Evolutionary conservation across 202 grass and related monocot genomes (phyloP).

Genomic region (Cymbopogon flexuosus): DNA sequence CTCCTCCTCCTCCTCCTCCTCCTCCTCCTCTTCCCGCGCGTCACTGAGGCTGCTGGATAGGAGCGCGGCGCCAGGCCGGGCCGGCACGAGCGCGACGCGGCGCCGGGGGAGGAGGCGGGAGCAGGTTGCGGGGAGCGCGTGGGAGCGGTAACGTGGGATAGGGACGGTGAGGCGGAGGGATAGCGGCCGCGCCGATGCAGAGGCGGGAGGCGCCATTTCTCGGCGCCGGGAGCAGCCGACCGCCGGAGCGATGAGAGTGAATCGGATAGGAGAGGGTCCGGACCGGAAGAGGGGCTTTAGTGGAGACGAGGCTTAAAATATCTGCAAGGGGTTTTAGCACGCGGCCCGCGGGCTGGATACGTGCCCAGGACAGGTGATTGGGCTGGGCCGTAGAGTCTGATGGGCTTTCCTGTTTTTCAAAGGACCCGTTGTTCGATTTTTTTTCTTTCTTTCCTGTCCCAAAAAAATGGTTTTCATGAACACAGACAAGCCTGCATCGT

Average conservation of each 20-base stretch:
- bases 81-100: conserved; percentile 24
- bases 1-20: not conserved
- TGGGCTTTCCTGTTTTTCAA: too few species aligned
- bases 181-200: conserved; percentile 27
- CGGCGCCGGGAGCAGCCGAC: not conserved
- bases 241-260: not conserved
- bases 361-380: not conserved
- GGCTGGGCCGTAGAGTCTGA: not conserved
- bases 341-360: not conserved
- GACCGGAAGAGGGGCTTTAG: not conserved
- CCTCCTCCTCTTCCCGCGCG: conserved; percentile 4
- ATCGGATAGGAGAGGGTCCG: conserved; percentile 12
- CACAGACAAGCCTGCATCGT: too few species aligned
- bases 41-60: conserved; percentile 31
- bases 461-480: too few species aligned
- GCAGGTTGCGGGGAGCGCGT: not conserved
- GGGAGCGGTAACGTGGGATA: not conserved
- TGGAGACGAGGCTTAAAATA: not conserved
- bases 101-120: not conserved
- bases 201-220: conserved; percentile 35
- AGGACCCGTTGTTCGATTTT: too few species aligned
- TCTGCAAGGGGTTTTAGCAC: not conserved
- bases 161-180: conserved; percentile 10
- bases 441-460: too few species aligned
- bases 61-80: conserved; percentile 27